Percentiles rank a stretch among this genome's conserved stretches.
These are phyloP conservation scores for Phylloporus sp. DNA, from an alignment of 1,284 basidiomycete genomes.

Conservation along the genomic window DNA sequence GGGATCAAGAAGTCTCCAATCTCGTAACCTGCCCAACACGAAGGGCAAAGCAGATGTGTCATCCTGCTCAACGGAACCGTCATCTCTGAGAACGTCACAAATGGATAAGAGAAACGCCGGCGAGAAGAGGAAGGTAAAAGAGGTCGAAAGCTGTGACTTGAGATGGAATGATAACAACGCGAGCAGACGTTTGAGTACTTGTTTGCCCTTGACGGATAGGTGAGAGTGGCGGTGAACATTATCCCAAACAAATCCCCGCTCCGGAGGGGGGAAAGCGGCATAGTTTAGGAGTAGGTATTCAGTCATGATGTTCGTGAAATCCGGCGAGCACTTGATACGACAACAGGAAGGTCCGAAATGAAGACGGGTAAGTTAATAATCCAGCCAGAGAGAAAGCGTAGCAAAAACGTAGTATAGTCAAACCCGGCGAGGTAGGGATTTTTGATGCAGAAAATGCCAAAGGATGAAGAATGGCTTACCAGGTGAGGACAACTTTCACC, in stretches of 20 bases:
- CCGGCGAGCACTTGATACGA: slow-evolving; percentile 21
- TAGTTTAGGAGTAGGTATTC: slow-evolving; percentile 16
- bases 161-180: slow-evolving; percentile 25
- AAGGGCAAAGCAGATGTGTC: slow-evolving; percentile 26
- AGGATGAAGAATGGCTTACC: slow-evolving; percentile 21
- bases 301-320: slow-evolving; percentile 32
- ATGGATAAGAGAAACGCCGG: slow-evolving; percentile 36
- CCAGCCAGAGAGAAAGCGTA: slow-evolving; percentile 3
- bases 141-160: slow-evolving; percentile 2
- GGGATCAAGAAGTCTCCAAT: slow-evolving; percentile 35
- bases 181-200: slow-evolving; percentile 25
- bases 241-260: slow-evolving; percentile 13
- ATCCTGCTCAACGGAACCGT: neutral
- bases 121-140: slow-evolving; percentile 10
- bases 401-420: slow-evolving; percentile 4
- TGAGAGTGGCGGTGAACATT: slow-evolving; percentile 6
- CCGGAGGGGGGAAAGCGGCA: neutral
- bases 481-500: slow-evolving; percentile 14
- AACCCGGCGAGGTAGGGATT: neutral
- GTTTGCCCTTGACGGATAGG: slow-evolving; percentile 20
- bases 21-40: slow-evolving; percentile 32
- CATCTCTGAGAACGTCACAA: slow-evolving; percentile 23
- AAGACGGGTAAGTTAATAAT: slow-evolving; percentile 13
- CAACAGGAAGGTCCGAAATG: neutral
- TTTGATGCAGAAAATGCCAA: slow-evolving; percentile 12